phyloP scores from a whole-genome alignment of 306 rosid species.

The Sechiopsis laciniata region DNA sequence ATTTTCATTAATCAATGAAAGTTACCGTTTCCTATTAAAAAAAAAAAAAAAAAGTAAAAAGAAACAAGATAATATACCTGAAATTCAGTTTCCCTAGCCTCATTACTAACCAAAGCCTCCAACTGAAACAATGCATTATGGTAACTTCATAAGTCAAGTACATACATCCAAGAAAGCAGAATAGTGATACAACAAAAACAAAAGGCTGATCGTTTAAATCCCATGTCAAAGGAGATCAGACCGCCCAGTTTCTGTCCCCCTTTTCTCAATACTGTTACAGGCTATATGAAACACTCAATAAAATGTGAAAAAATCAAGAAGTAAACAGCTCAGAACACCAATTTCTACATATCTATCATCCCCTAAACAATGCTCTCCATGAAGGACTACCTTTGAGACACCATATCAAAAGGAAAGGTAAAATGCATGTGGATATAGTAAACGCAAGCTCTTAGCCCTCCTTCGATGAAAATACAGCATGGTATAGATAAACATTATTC shows the following conservation, averaged over 20 bases:
- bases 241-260: neutral
- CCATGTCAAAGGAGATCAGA: neutral
- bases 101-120: constrained; percentile 67
- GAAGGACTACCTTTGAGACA: neutral
- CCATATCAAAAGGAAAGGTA: neutral
- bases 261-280: neutral
- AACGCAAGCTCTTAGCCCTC: neutral
- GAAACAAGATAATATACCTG: constrained; percentile 46
- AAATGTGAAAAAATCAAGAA: neutral
- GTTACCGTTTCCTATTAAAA: too few relatives aligned
- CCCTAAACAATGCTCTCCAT: neutral
- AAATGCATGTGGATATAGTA: neutral
- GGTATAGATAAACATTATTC: neutral
- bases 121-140: constrained; percentile 47
- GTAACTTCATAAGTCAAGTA: constrained; percentile 17
- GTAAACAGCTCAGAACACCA: neutral
- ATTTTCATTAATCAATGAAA: too few relatives aligned
- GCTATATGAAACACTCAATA: neutral
- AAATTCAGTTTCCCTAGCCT: constrained; percentile 65
- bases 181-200: neutral
- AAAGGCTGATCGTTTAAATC: neutral
- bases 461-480: neutral
- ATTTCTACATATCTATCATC: neutral
- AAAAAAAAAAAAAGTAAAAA: too few relatives aligned
- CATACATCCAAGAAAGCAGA: neutral